Evolutionary conservation across 768 basidiomycete genomes (phyloP).

Genomic region (Russula lepida): DNA sequence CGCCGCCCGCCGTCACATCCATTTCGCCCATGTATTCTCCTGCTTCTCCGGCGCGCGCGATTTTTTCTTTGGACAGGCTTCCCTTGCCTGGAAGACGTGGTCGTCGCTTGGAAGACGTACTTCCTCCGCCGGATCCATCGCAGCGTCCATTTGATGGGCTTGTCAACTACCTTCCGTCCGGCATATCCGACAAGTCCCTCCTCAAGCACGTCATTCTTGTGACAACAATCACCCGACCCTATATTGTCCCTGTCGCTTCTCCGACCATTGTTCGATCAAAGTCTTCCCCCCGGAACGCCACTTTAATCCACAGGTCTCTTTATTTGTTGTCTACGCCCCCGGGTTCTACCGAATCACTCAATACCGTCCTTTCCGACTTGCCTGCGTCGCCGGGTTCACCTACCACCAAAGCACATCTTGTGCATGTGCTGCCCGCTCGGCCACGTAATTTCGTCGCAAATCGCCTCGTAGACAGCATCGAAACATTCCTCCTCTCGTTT

Average conservation of each 20-base stretch:
- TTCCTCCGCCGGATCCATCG: slow-evolving; percentile 27
- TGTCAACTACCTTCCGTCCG: slow-evolving; percentile 30
- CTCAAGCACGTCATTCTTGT: slow-evolving; percentile 35
- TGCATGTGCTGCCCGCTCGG: slow-evolving; percentile 28
- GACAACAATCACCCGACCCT: slow-evolving; percentile 33
- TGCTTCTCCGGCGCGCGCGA: background rate
- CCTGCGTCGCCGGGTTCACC: slow-evolving; percentile 3
- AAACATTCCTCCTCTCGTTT: slow-evolving; percentile 33
- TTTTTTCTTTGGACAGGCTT: background rate
- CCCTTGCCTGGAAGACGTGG: slow-evolving; percentile 4
- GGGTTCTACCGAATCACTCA: slow-evolving; percentile 21
- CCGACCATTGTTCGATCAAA: slow-evolving; percentile 2
- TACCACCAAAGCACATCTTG: slow-evolving; percentile 24
- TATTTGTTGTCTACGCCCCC: slow-evolving; percentile 21
- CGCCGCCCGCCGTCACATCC: background rate
- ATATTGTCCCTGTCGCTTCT: slow-evolving; percentile 25
- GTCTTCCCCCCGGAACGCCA: background rate
- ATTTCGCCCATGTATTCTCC: background rate
- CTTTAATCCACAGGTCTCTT: slow-evolving; percentile 14
- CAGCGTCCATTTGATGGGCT: slow-evolving; percentile 34
- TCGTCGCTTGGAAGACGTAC: slow-evolving; percentile 1
- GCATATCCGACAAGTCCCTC: slow-evolving; percentile 28
- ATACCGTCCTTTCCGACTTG: background rate
- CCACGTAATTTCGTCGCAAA: slow-evolving; percentile 23
- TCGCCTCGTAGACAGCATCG: slow-evolving; percentile 30